Conservation (phyloP, 1,139 yeast species). For the Sugiyamaella pinicola region DNA sequence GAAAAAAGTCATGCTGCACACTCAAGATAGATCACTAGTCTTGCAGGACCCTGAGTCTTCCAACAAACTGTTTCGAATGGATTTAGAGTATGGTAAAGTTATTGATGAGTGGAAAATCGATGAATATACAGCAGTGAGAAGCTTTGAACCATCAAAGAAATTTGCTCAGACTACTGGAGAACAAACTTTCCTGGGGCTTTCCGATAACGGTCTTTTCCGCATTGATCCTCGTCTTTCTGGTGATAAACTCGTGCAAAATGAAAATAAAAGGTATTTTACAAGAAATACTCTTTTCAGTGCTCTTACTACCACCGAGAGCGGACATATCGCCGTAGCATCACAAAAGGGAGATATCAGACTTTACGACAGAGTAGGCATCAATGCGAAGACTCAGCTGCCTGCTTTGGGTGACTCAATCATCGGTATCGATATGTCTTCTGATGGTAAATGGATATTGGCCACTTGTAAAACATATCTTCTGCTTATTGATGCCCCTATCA, state of each 20-base stretch:
- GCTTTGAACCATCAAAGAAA: conserved; percentile 69
- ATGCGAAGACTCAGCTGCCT: conserved; percentile 77
- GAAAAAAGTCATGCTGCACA: conserved; percentile 69
- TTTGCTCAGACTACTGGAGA: conserved; percentile 74
- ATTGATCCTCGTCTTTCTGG: conserved; percentile 76
- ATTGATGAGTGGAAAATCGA: conserved; percentile 77
- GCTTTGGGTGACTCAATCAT: conserved; percentile 75
- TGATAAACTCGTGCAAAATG: conserved; percentile 58
- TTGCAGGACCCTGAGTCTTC: conserved; percentile 55
- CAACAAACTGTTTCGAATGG: conserved; percentile 66
- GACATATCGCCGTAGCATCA: conserved; percentile 76
- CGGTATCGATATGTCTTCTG: conserved; percentile 71
- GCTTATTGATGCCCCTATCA: conserved; percentile 65
- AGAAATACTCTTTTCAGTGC: conserved; percentile 58
- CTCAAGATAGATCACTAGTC: conserved; percentile 68
- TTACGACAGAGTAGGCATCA: conserved; percentile 68
- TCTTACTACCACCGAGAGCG: conserved; percentile 70
- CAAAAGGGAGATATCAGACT: conserved; percentile 73
- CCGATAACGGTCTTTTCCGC: conserved; percentile 64
- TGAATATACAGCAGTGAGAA: conserved; percentile 49
- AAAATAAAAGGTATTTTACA: conserved; percentile 55
- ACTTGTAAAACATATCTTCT: conserved; percentile 73
- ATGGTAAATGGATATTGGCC: conserved; percentile 80
- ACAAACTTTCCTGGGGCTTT: conserved; percentile 70
- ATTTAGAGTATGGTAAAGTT: conserved; percentile 72